A percentile compares a stretch with the other conserved stretches of the same genome.
Evolutionary conservation across 2,329 filamentous ascomycete species (phyloP).

Genomic region (Xylaria sp.): DNA sequence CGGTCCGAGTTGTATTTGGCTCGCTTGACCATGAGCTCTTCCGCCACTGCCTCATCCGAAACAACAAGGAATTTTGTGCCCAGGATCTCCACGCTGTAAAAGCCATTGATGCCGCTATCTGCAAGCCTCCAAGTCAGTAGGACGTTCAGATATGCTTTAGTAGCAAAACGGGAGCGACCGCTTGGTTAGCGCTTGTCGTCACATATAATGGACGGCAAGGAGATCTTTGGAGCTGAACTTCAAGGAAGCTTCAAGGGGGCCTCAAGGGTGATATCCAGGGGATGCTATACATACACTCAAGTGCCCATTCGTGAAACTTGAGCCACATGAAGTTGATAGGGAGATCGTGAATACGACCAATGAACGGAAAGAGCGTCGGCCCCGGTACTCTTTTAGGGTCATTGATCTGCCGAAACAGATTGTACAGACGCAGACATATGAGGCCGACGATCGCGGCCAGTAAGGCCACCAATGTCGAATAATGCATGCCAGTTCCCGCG

Average conservation of each 20-base stretch:
- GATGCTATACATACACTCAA: slow-evolving; percentile 19
- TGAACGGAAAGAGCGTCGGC: slow-evolving; percentile 32
- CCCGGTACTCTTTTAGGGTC: slow-evolving; percentile 30
- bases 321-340: slow-evolving; percentile 48
- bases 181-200: background rate
- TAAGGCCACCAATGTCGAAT: slow-evolving; percentile 24
- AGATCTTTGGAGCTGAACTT: background rate
- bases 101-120: slow-evolving; percentile 30
- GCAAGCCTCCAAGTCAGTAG: slow-evolving; percentile 1
- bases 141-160: no score
- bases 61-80: slow-evolving; percentile 39
- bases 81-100: slow-evolving; percentile 34
- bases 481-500: slow-evolving; percentile 23
- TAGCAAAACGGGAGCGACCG: background rate
- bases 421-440: slow-evolving; percentile 25
- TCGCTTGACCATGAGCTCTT: slow-evolving; percentile 48
- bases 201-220: background rate
- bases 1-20: slow-evolving; percentile 49
- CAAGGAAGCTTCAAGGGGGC: background rate
- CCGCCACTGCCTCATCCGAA: slow-evolving; percentile 46
- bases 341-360: slow-evolving; percentile 42
- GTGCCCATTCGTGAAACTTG: slow-evolving; percentile 43
- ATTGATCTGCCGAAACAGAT: slow-evolving; percentile 31
- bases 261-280: background rate
- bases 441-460: slow-evolving; percentile 22